These are phyloP conservation scores for Chrysanthemum lavandulifolium DNA, from an alignment of 129 eudicot genomes.

Conservation along the genomic window DNA sequence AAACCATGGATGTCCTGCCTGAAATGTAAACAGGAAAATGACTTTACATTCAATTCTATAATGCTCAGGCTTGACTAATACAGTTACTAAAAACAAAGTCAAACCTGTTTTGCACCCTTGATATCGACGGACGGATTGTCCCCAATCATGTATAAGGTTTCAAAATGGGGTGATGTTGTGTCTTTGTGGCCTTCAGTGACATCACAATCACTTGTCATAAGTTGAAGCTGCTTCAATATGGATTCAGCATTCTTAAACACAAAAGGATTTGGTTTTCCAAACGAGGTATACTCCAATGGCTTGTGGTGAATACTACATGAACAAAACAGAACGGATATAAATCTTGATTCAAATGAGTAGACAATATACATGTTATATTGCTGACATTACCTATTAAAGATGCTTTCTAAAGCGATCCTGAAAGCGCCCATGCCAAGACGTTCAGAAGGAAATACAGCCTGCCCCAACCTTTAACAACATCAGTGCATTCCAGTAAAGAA, in stretches of 20 bases:
- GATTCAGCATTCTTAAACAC: slow-evolving; percentile 53
- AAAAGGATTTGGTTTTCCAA: slow-evolving; percentile 52
- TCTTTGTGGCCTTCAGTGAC: slow-evolving; percentile 17
- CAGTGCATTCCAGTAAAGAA: slow-evolving; percentile 30
- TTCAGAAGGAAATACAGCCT: slow-evolving; percentile 68
- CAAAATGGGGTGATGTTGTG: slow-evolving; percentile 26
- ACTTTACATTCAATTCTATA: neutral
- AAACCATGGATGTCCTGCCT: slow-evolving; percentile 93
- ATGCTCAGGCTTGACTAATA: neutral
- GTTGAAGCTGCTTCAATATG: slow-evolving; percentile 37
- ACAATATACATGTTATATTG: slow-evolving; percentile 6
- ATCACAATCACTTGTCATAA: slow-evolving; percentile 18
- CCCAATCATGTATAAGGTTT: slow-evolving; percentile 82
- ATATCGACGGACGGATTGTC: slow-evolving; percentile 89
- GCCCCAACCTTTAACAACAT: slow-evolving; percentile 28
- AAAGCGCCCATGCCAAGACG: slow-evolving; percentile 80
- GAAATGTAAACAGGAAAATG: slow-evolving; percentile 15
- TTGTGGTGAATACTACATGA: slow-evolving; percentile 44
- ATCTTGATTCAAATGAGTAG: neutral
- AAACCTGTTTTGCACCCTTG: slow-evolving; percentile 89
- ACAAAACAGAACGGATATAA: neutral
- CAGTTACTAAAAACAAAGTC: slow-evolving; percentile 4
- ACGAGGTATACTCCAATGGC: slow-evolving; percentile 52
- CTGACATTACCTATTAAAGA: slow-evolving; percentile 51
- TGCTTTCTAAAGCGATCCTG: slow-evolving; percentile 64